Base-by-base conservation (phyloP, 805 yeast genomes). In the Kodamaea leandrae region DNA sequence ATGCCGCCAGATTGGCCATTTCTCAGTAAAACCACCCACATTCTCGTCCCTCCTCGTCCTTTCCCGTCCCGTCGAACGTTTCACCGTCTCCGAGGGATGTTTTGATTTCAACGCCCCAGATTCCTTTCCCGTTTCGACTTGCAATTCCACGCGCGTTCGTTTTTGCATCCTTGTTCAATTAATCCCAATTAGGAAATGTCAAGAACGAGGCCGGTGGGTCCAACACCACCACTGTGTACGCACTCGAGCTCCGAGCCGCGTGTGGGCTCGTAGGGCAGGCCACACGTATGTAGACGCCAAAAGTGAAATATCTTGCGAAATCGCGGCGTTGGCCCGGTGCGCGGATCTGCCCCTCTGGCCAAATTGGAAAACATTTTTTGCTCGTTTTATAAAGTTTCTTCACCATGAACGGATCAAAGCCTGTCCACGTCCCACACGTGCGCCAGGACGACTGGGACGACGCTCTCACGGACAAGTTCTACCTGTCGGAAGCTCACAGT, bases 391-490 rank as follows among this genome's bases (percentile, higher is more conserved):
- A n/a, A n/a, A n/a, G n/a, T 12, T 12, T 9, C 16, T 21, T 30
- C 21, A 30, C 33, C 12, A 30, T 30, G 33, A 17, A 30, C 21
- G 33, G 33, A 18, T 17, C 33, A 5, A 19, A 21, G 17, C 36
- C 25, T 14, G 27, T 33, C 17, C 36, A 33, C 36, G 27, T 23
- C n/a, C 36, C 36, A 6, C 36, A 33, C 27, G 25, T 18, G 32
- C 21, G 25, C 33, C 23, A 36, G 32, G 39, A 26, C 10, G 16
- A 25, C 33, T 39, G 41, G 42, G 44, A 44, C 12, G 33, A 19
- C 27, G 33, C 32, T 21, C 44, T 44, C 27, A 19, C 42, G 3
- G 41, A 39, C 39, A 32, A 40, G 28, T 37, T 44, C 37, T 40
- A 41, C 18, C 33, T 35, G 30, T 33, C 36, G 4, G 27, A 15